Conservation (phyloP, 2,329 filamentous ascomycete genomes). For the Thyridium curvatum region DNA sequence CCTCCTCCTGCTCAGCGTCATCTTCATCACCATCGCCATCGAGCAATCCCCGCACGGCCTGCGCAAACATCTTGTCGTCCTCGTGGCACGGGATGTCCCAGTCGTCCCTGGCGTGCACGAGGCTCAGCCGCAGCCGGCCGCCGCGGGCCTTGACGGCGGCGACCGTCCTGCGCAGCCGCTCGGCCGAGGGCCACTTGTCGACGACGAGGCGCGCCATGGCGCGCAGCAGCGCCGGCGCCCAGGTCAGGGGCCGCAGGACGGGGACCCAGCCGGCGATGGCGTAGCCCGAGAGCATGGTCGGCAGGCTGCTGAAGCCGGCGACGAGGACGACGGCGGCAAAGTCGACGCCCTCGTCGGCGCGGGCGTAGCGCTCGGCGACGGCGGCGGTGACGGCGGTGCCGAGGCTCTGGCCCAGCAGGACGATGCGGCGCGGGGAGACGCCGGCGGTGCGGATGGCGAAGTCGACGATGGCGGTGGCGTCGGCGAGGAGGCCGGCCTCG, state of each 20-base stretch:
- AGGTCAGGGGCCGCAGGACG: constrained; percentile 68
- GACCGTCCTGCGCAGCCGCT: constrained; percentile 55
- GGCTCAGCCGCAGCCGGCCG: constrained; percentile 51
- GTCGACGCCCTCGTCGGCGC: constrained; percentile 42
- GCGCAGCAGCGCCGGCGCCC: constrained; percentile 53
- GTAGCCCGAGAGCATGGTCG: constrained; percentile 69
- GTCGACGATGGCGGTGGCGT: constrained; percentile 67
- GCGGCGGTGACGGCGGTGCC: constrained; percentile 80
- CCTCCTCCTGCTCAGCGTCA: too few relatives aligned
- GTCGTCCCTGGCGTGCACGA: constrained; percentile 80
- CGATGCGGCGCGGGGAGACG: constrained; percentile 65
- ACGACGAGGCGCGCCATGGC: constrained; percentile 58
- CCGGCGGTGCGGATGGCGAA: constrained; percentile 61
- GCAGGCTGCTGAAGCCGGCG: constrained; percentile 70
- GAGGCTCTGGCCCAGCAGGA: constrained; percentile 79
- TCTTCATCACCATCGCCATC: too few relatives aligned
- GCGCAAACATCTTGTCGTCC: constrained; percentile 56
- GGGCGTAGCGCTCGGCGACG: constrained; percentile 63
- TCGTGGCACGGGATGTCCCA: constrained; percentile 73
- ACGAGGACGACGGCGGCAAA: constrained; percentile 79
- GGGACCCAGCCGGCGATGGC: constrained; percentile 73
- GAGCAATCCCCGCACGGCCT: constrained; percentile 47
- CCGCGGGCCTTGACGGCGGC: constrained; percentile 38
- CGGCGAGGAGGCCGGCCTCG: constrained; percentile 74
- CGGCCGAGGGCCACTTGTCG: constrained; percentile 76